Percentiles rank a stretch among this genome's conserved stretches.
phyloP scores from a whole-genome alignment of 306 rosid species.

The Gleditsia sinensis region DNA sequence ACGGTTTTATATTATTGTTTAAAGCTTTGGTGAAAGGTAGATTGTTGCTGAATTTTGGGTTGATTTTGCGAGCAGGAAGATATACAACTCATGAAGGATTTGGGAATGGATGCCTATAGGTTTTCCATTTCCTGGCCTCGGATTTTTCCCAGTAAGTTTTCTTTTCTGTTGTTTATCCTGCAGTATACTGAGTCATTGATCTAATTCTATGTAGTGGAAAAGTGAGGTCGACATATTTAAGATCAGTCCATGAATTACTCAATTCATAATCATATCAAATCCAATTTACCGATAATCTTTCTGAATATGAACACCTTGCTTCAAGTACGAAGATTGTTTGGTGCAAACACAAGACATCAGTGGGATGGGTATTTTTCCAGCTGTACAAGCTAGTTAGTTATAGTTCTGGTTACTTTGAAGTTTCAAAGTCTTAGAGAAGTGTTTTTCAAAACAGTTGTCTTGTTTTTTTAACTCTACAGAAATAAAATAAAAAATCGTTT shows the following conservation, averaged over 20 bases:
- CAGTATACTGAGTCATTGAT: background rate
- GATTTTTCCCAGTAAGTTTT: background rate
- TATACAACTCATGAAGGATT: constrained; percentile 7
- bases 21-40: background rate
- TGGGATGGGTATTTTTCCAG: background rate
- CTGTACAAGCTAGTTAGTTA: too few relatives aligned
- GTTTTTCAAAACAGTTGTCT: too few relatives aligned
- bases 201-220: too few relatives aligned
- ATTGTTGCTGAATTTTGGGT: background rate
- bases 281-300: too few relatives aligned
- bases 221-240: too few relatives aligned
- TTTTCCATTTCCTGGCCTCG: constrained; percentile 7
- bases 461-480: too few relatives aligned
- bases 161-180: constrained; percentile 12
- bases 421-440: too few relatives aligned
- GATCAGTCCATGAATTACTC: too few relatives aligned
- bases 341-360: background rate
- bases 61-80: background rate
- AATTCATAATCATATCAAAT: too few relatives aligned
- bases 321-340: background rate
- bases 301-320: too few relatives aligned
- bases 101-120: constrained; percentile 22
- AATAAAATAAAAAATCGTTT: too few relatives aligned
- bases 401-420: too few relatives aligned
- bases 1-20: background rate